Evolutionary conservation across 768 basidiomycete species (phyloP).

Genomic region (Lactarius sanguifluus): DNA sequence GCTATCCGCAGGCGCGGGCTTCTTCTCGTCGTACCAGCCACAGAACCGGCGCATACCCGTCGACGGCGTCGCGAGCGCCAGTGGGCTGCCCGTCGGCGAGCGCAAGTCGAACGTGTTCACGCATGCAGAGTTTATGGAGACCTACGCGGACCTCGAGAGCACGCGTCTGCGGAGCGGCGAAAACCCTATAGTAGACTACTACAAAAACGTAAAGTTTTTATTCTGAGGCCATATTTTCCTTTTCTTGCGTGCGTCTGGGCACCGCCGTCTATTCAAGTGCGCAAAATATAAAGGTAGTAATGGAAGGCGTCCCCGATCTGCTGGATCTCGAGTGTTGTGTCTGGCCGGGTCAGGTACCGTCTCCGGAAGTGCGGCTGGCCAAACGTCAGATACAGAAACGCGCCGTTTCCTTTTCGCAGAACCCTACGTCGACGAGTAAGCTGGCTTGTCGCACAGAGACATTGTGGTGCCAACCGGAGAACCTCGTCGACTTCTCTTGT

Average conservation of each 20-base stretch:
- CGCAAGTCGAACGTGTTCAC: slow-evolving; percentile 81
- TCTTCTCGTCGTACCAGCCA: slow-evolving; percentile 68
- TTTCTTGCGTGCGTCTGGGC: too few relatives aligned
- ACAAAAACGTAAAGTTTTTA: slow-evolving; percentile 91
- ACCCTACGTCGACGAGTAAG: slow-evolving; percentile 44
- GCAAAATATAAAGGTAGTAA: slow-evolving; percentile 75
- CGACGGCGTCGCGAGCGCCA: slow-evolving; percentile 71
- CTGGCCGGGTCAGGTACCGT: slow-evolving; percentile 57
- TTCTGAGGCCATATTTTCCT: slow-evolving; percentile 48
- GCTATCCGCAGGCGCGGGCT: slow-evolving; percentile 55
- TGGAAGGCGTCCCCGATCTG: slow-evolving; percentile 80
- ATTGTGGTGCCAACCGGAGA: slow-evolving; percentile 50
- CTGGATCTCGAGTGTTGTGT: slow-evolving; percentile 62
- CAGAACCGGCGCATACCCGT: slow-evolving; percentile 57
- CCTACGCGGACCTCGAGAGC: slow-evolving; percentile 71
- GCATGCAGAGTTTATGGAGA: slow-evolving; percentile 85
- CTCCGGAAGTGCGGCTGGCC: slow-evolving; percentile 87
- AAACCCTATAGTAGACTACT: slow-evolving; percentile 87
- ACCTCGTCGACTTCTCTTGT: slow-evolving; percentile 76
- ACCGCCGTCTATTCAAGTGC: slow-evolving; percentile 33
- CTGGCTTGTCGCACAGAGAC: not conserved
- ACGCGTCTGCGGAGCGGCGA: slow-evolving; percentile 79
- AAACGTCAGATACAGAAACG: slow-evolving; percentile 81
- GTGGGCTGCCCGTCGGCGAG: slow-evolving; percentile 78
- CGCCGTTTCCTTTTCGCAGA: slow-evolving; percentile 54